phyloP scores from a whole-genome alignment of 257 asterid species.

The Leptodermis oblonga region DNA sequence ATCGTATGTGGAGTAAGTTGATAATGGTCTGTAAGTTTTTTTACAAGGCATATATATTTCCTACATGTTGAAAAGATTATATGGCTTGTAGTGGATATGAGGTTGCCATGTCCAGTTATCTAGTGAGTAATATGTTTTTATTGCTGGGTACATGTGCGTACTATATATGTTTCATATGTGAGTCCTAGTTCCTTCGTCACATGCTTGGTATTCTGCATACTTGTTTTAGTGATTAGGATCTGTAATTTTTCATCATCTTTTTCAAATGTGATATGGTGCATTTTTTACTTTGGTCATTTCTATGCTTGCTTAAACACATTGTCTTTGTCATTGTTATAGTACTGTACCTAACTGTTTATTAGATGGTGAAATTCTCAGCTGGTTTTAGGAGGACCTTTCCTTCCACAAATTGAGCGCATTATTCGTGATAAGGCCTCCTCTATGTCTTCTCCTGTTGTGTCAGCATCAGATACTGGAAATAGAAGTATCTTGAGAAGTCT shows the following conservation, averaged over 20 bases:
- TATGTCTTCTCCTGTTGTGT: constrained; percentile 70
- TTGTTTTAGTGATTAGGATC: neutral
- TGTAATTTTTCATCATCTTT: neutral
- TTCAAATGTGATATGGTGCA: neutral
- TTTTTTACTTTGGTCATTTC: neutral
- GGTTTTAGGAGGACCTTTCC: constrained; percentile 91
- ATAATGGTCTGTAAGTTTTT: neutral
- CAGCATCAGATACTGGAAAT: constrained; percentile 78
- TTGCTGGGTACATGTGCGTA: neutral
- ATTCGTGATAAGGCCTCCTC: constrained; percentile 68
- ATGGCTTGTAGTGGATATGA: neutral
- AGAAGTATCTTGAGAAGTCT: constrained; percentile 55
- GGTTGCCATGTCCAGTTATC: neutral
- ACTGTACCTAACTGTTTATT: neutral
- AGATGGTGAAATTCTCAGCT: constrained; percentile 45
- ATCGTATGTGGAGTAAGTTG: neutral
- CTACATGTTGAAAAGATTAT: neutral
- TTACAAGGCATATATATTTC: neutral
- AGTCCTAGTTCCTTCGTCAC: neutral
- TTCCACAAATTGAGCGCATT: constrained; percentile 74
- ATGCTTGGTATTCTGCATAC: neutral
- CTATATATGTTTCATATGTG: neutral
- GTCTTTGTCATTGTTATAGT: neutral
- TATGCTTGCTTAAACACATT: neutral
- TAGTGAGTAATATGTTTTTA: neutral